Percentiles rank a stretch among this genome's conserved stretches.
These are phyloP conservation scores for Phytophthora pistaciae DNA, from an alignment of 352 stramenopile species.

Conservation along the genomic window DNA sequence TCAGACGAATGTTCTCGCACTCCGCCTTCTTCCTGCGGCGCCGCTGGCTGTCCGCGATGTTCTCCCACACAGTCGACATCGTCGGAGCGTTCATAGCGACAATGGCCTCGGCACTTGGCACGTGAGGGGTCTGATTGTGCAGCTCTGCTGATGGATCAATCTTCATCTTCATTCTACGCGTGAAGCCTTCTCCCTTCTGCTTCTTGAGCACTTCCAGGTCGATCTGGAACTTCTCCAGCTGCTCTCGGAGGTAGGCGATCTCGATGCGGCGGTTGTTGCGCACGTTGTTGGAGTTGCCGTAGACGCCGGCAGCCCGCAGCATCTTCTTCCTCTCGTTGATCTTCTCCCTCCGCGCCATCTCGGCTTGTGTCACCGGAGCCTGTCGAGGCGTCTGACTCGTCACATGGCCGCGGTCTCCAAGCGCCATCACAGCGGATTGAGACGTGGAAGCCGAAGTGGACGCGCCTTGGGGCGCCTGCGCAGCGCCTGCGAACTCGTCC, in stretches of 20 bases:
- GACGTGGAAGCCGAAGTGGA: background rate
- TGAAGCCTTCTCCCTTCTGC: slow-evolving; percentile 7
- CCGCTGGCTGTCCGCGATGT: slow-evolving; percentile 39
- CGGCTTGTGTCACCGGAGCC: background rate
- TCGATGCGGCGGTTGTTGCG: slow-evolving; percentile 48
- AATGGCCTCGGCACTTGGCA: slow-evolving; percentile 4
- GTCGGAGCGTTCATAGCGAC: slow-evolving; percentile 15
- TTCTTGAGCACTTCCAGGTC: slow-evolving; percentile 34
- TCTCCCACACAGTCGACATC: slow-evolving; percentile 30
- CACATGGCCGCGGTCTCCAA: background rate
- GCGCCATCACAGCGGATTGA: background rate
- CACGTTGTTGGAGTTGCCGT: slow-evolving; percentile 42
- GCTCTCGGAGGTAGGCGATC: slow-evolving; percentile 43
- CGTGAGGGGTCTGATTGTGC: background rate
- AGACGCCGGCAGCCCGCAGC: slow-evolving; percentile 23
- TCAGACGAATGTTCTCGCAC: slow-evolving; percentile 51
- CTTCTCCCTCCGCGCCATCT: slow-evolving; percentile 6
- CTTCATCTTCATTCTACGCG: background rate
- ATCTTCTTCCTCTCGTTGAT: slow-evolving; percentile 34
- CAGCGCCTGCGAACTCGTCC: slow-evolving; percentile 29
- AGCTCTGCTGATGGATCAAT: background rate
- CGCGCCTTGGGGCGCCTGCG: background rate
- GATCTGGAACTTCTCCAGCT: slow-evolving; percentile 45
- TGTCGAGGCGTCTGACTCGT: background rate
- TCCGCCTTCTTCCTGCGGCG: slow-evolving; percentile 39